Evolutionary conservation across 1,284 basidiomycete species (phyloP), one percentile per base, ranked within the genome.

Genomic region (Athelia psychrophila): DNA sequence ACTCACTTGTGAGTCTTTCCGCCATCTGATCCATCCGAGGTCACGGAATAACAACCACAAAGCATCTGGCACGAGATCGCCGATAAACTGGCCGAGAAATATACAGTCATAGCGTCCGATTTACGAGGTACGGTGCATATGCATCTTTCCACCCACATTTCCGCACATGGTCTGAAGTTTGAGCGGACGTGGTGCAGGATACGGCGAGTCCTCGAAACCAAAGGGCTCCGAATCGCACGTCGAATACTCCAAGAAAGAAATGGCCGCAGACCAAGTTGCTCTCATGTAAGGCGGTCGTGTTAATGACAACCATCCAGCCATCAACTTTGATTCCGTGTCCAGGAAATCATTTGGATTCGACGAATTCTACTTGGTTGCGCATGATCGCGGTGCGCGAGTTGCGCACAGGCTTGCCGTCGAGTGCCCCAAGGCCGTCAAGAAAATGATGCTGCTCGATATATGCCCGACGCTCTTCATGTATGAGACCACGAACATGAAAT

Each of bases 181-280:
- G 5, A 30, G 6, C 13, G 27, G 5, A 5, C 27, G 13, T 5
- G 25, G 16, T 24, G 16, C n/a, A 46, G 44, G 44, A n/a, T 46
- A 46, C 24, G 44, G 44, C 19, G 10, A 46, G 19, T 46, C 44
- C 16, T 46, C 44, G 8, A 46, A 46, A n/a, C 44, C 44, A n/a
- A n/a, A n/a, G 16, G 44, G 44, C 44, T 46, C 44, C 24, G 44
- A 10, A 24, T 19, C 15, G 8, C 44, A 46, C 44, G n/a, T 46
- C 16, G 44, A 46, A 46, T 46, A 46, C 44, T 46, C 44, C 19
- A 46, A 46, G 44, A 46, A 27, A 46, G 44, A 46, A 46, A 46
- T 46, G 44, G 44, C 44, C 9, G 44, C 44, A 5, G 44, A 46
- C 44, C 44, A 46, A 27, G 44, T 46, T 27, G 44, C 20, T 18